Conservation (phyloP, 1,284 basidiomycete species). For the Gomphus sp. region DNA sequence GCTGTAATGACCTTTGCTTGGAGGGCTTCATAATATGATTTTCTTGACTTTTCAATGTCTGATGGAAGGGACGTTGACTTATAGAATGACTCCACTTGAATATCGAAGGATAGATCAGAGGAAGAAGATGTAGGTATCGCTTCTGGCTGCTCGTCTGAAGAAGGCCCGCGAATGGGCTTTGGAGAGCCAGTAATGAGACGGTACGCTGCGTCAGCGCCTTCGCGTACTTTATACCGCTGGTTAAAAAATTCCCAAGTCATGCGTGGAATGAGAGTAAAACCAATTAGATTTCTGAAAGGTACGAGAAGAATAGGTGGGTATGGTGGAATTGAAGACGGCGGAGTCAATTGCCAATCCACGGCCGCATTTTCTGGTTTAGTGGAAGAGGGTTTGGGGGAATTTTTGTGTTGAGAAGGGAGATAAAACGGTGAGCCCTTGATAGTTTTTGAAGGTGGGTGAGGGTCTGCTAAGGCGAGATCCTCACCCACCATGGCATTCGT, state of each 20-base stretch:
- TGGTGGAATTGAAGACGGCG: conserved; percentile 57
- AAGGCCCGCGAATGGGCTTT: conserved; percentile 49
- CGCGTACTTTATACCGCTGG: conserved; percentile 67
- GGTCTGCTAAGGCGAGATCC: neutral
- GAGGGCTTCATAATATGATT: conserved; percentile 73
- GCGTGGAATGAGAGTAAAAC: conserved; percentile 78
- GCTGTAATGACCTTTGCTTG: conserved; percentile 64
- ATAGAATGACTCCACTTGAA: conserved; percentile 59
- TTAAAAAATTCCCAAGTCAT: conserved; percentile 95
- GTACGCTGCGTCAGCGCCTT: conserved; percentile 79
- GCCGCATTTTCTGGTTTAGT: conserved; percentile 17
- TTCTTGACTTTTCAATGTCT: conserved; percentile 61
- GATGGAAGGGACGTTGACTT: conserved; percentile 52
- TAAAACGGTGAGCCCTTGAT: conserved; percentile 27
- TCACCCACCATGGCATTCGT: neutral
- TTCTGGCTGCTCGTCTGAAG: conserved; percentile 12
- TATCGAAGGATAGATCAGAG: conserved; percentile 70
- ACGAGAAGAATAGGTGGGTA: conserved; percentile 83
- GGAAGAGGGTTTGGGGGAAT: conserved; percentile 16
- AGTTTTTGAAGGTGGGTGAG: neutral
- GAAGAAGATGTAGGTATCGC: conserved; percentile 15
- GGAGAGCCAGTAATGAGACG: conserved; percentile 58
- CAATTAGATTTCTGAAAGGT: conserved; percentile 81
- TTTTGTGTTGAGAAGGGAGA: conserved; percentile 29
- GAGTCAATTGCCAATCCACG: conserved; percentile 24